Conservation (phyloP, 2,329 filamentous ascomycete genomes). For the Graphiopsis chlorocephala region DNA sequence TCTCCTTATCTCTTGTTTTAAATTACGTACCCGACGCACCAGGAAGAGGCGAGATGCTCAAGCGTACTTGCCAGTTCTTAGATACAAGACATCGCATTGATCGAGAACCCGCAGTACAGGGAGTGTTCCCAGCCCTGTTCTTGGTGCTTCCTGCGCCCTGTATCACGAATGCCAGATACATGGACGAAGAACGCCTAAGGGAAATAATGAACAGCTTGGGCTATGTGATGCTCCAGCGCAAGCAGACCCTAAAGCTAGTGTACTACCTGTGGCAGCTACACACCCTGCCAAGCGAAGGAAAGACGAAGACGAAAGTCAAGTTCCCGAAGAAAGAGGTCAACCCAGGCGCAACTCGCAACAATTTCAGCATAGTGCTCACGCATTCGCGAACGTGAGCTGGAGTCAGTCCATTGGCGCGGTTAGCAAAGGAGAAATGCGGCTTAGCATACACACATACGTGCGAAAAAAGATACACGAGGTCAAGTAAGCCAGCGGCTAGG, state of each 20-base stretch:
- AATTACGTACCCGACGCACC: conserved; percentile 85
- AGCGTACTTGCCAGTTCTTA: conserved; percentile 70
- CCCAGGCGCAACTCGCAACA: conserved; percentile 75
- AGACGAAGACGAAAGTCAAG: conserved; percentile 23
- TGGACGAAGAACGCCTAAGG: conserved; percentile 66
- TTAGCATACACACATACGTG: neutral
- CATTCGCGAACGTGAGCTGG: neutral
- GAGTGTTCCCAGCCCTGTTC: conserved; percentile 69
- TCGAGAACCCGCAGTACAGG: conserved; percentile 22
- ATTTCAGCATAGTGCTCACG: conserved; percentile 76
- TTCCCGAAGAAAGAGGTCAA: conserved; percentile 76
- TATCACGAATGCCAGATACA: conserved; percentile 84
- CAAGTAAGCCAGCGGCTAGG: neutral
- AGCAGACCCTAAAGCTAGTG: conserved; percentile 76
- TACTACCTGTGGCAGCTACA: conserved; percentile 79
- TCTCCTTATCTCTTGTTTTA: conserved; percentile 87
- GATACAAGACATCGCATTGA: conserved; percentile 28
- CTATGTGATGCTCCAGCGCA: conserved; percentile 63
- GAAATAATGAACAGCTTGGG: conserved; percentile 76
- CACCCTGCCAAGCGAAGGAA: conserved; percentile 23
- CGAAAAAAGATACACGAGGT: neutral
- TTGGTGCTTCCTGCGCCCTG: conserved; percentile 87
- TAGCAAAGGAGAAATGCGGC: conserved; percentile 4
- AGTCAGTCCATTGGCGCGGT: neutral
- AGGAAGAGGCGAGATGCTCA: conserved; percentile 80